Base-by-base conservation (phyloP, 768 basidiomycete species). In the Pleurotus platypus region DNA sequence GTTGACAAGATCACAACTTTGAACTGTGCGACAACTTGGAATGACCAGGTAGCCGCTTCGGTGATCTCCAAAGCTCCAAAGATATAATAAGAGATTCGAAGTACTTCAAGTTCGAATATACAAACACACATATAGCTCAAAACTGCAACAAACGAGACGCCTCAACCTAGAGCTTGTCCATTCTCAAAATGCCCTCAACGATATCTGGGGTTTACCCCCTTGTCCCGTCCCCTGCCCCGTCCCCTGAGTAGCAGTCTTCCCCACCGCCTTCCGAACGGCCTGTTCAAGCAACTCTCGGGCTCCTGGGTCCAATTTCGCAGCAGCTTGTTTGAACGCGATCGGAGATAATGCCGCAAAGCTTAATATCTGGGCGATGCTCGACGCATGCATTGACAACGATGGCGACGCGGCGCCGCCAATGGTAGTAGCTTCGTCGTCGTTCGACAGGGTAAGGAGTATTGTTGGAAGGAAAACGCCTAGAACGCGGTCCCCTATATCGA, bases 301-400 rank as follows among this genome's bases (percentile, higher is more conserved):
- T 0, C 76, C 68, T 5, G 75, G 66, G 26, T 87, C 85, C 18
- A 98, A 76, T 48, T 80, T 84, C 7, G 74, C 78, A 2, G 90
- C 87, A 1, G 89, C 92, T 46, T 93, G 91, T 67, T 91, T 93
- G 81, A 98, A 98, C 11, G 88, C 81, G 3, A 73, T 67, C 0
- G 95, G 89, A 2, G 86, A 82, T 0, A 79, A 71, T 0, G 88
- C 79, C 0, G 94, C 94, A 57, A 91, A 86, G 1, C 77, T 70
- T 26, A 98, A 70, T 1, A 97, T 69, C 50, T 92, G 87, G 2
- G 79, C 68, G 18, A 91, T 78, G 2, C 85, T 84, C 58, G 85
- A 81, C 0, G 78, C 64, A 51, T 86, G 85, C 5, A 86, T 63
- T 0, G 57, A 75, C 30, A 11, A 35, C 0, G 79, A 66, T 2